A percentile compares a stretch with the other conserved stretches of the same genome.
phyloP scores from a whole-genome alignment of 768 basidiomycete species.

The Leccinum aurantiacum region DNA sequence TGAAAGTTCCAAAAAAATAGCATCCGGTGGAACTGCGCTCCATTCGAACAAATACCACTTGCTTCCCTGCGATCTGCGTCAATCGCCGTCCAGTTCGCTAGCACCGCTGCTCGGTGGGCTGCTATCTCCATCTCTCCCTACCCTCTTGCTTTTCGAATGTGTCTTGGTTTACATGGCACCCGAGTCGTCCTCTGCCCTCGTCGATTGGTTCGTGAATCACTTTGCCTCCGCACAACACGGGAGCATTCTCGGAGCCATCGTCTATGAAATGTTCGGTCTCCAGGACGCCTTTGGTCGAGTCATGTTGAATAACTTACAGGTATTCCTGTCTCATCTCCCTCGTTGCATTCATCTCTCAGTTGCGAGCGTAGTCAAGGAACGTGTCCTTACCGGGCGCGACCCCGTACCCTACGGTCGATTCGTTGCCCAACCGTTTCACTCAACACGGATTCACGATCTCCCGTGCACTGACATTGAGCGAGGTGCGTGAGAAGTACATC shows the following conservation, averaged over 20 bases:
- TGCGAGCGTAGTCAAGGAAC: conserved; percentile 55
- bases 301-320: conserved; percentile 87
- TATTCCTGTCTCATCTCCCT: conserved; percentile 27
- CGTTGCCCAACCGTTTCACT: conserved; percentile 58
- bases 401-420: conserved; percentile 56
- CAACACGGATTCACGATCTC: conserved; percentile 48
- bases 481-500: conserved; percentile 45
- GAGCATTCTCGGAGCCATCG: conserved; percentile 50
- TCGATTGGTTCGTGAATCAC: conserved; percentile 71
- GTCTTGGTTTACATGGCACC: conserved; percentile 86
- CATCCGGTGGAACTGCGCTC: conserved; percentile 38
- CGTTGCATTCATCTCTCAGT: neutral
- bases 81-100: conserved; percentile 50
- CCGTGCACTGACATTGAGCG: conserved; percentile 8
- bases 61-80: conserved; percentile 74
- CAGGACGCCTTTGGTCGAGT: conserved; percentile 88
- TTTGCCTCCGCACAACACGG: conserved; percentile 32
- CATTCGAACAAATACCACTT: conserved; percentile 44
- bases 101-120: conserved; percentile 34
- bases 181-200: conserved; percentile 51
- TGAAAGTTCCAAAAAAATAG: conserved; percentile 8
- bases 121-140: conserved; percentile 64
- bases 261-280: conserved; percentile 91
- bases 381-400: conserved; percentile 72
- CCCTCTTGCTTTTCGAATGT: conserved; percentile 89